These are phyloP conservation scores for Candida sp. DNA, from an alignment of 1,139 yeast species.

Conservation along the genomic window DNA sequence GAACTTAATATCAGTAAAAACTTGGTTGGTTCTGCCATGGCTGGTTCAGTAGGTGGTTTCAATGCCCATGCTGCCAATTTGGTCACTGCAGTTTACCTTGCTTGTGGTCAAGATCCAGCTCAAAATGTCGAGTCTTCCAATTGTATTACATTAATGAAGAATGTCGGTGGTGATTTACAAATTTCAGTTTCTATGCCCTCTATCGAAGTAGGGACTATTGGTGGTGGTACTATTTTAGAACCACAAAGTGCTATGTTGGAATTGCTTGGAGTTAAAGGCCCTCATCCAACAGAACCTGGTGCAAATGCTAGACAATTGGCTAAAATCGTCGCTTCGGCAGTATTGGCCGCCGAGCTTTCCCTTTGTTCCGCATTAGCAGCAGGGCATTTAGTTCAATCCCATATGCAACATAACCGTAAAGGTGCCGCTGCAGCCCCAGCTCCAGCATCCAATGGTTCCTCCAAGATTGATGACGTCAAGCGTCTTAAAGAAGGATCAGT, in stretches of 20 bases:
- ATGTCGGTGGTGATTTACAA: constrained; percentile 74
- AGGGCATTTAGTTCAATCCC: constrained; percentile 97
- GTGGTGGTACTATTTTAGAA: constrained; percentile 97
- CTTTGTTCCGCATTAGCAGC: constrained; percentile 96
- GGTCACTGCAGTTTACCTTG: constrained; percentile 89
- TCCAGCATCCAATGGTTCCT: constrained; percentile 10
- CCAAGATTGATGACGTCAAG: constrained; percentile 36
- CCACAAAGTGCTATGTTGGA: constrained; percentile 98
- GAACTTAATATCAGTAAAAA: constrained; percentile 87
- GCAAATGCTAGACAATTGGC: constrained; percentile 94
- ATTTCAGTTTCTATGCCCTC: constrained; percentile 98
- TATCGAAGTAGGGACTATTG: constrained; percentile 98
- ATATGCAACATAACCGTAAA: constrained; percentile 92
- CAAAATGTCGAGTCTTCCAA: constrained; percentile 97
- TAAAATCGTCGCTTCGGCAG: constrained; percentile 91
- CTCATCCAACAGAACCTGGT: constrained; percentile 93
- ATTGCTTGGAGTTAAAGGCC: constrained; percentile 91
- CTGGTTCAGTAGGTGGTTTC: constrained; percentile 97
- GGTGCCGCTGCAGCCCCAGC: constrained; percentile 31
- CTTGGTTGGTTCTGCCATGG: constrained; percentile 96
- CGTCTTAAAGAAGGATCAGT: constrained; percentile 68
- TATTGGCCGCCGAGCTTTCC: constrained; percentile 94
- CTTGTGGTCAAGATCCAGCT: constrained; percentile 99
- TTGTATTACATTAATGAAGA: constrained; percentile 94
- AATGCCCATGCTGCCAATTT: constrained; percentile 98